Base-by-base conservation (phyloP, 176 grass and related monocot genomes). In the Zea luxurians region DNA sequence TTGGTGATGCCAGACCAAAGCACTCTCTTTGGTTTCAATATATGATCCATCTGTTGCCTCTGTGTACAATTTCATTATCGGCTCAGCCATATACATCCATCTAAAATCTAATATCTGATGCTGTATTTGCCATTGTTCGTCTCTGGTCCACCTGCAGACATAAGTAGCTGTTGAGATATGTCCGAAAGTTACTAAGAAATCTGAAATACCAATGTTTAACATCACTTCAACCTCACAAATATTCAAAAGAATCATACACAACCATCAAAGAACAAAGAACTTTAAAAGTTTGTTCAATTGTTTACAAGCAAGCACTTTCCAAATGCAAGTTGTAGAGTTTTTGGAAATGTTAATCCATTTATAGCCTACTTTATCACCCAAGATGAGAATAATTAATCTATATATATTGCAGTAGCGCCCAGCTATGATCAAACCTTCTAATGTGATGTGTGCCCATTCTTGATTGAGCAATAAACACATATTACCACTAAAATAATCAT, bases 1-100 rank as follows among this genome's bases (percentile, higher is more conserved):
- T 62, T 84, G 85, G 69, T 91, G 89, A 57, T 91, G 89, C 89
- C 89, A 91, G 37, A 91, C 89, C 57, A 91, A 66, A 85, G 89
- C 89, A 76, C 84, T 91, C 80, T 91, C 85, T 82, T 91, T 91
- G 68, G 77, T 67, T 88, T 91, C 89, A n/a, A 91, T 85, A 71
- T 71, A 74, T 10, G 89, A 91, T 75, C 89, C 89, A 47, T 88
- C 89, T 13, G 89, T 91, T 62, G 89, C 82, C 80, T 91, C 89
- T 75, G 89, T 86, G 74, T 86, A 86, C 38, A 82, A 69, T 48
- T 91, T 91, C 89, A 91, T 88, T 80, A 91, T 82, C 10, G 89
- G 89, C 54, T 91, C 74, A 8, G 85, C 82, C 64, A 91, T 85
- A 41, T 85, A 40, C 89, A 85, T 91, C 89, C 89, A 91, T 75